These are phyloP conservation scores for Firmiana major DNA, from an alignment of 345 rosid genomes.

Conservation along the genomic window DNA sequence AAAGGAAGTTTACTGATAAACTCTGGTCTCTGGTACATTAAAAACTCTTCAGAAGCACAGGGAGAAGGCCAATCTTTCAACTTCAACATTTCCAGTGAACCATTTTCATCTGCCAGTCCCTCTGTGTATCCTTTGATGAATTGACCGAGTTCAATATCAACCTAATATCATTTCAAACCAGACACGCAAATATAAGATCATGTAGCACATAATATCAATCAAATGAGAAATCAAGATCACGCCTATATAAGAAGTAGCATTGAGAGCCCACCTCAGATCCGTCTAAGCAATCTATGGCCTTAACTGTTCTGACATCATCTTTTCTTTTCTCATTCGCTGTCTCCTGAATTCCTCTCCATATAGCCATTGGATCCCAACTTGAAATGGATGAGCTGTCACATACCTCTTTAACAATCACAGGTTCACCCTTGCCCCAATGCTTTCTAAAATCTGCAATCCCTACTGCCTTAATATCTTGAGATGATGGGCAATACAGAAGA, in stretches of 20 bases:
- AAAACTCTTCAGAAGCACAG: conserved; percentile 84
- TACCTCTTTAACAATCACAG: conserved; percentile 62
- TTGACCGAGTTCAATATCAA: conserved; percentile 67
- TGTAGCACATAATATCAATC: conserved; percentile 2
- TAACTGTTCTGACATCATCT: conserved; percentile 25
- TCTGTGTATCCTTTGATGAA: conserved; percentile 68
- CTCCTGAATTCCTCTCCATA: conserved; percentile 75
- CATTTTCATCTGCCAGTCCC: conserved; percentile 48
- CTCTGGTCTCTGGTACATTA: conserved; percentile 82
- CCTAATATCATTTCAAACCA: conserved; percentile 40
- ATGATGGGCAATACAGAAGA: conserved; percentile 57
- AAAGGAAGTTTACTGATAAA: conserved; percentile 85
- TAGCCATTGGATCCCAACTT: conserved; percentile 74
- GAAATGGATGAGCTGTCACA: conserved; percentile 57
- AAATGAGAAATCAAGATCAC: not conserved
- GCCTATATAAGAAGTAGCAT: conserved; percentile 16
- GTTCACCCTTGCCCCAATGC: conserved; percentile 80
- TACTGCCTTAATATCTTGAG: conserved; percentile 47
- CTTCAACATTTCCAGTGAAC: conserved; percentile 55
- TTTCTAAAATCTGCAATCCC: conserved; percentile 64
- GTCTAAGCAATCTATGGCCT: conserved; percentile 69
- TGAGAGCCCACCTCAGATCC: conserved; percentile 62
- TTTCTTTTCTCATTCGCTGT: conserved; percentile 61
- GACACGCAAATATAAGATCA: conserved; percentile 11
- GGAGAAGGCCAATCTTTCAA: conserved; percentile 98